Evolutionary conservation across 805 yeast species (phyloP).

Genomic region (Candida sonorensis): DNA sequence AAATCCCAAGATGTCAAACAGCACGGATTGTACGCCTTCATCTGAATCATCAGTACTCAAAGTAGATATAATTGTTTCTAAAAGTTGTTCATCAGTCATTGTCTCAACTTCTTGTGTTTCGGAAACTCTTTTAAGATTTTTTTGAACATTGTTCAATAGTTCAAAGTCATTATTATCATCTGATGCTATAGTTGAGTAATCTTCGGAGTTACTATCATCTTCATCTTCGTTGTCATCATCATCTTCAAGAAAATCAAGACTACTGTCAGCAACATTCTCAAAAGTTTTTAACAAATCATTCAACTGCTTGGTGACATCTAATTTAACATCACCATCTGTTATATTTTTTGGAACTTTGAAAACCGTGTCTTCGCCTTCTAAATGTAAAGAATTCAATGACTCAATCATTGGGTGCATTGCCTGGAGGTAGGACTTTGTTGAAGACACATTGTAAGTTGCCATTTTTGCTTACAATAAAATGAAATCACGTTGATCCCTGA

Average conservation of each 20-base stretch:
- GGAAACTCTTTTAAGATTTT: slow-evolving; percentile 21
- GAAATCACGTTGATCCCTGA: neutral
- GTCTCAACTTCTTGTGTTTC: slow-evolving; percentile 9
- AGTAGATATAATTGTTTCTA: slow-evolving; percentile 26
- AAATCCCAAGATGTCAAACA: slow-evolving; percentile 79
- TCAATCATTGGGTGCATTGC: slow-evolving; percentile 72
- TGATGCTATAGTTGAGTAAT: slow-evolving; percentile 1
- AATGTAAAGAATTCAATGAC: slow-evolving; percentile 29
- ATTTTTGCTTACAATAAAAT: slow-evolving; percentile 18
- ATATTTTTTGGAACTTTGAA: slow-evolving; percentile 25
- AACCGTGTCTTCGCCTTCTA: slow-evolving; percentile 16
- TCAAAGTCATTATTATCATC: slow-evolving; percentile 3
- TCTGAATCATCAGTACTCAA: slow-evolving; percentile 35
- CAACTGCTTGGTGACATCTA: slow-evolving; percentile 19
- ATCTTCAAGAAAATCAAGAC: slow-evolving; percentile 6
- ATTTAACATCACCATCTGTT: slow-evolving; percentile 26
- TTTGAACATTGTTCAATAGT: slow-evolving; percentile 14
- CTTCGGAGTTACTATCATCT: slow-evolving; percentile 1
- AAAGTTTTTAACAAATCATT: slow-evolving; percentile 24
- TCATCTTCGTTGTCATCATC: slow-evolving; percentile 15
- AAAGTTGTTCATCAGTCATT: slow-evolving; percentile 13
- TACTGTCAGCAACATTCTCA: slow-evolving; percentile 25
- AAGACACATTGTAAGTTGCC: slow-evolving; percentile 50
- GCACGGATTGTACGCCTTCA: slow-evolving; percentile 58
- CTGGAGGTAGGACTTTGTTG: slow-evolving; percentile 70